phyloP scores from a whole-genome alignment of 2,329 filamentous ascomycete genomes.

The Claviceps spartinae region DNA sequence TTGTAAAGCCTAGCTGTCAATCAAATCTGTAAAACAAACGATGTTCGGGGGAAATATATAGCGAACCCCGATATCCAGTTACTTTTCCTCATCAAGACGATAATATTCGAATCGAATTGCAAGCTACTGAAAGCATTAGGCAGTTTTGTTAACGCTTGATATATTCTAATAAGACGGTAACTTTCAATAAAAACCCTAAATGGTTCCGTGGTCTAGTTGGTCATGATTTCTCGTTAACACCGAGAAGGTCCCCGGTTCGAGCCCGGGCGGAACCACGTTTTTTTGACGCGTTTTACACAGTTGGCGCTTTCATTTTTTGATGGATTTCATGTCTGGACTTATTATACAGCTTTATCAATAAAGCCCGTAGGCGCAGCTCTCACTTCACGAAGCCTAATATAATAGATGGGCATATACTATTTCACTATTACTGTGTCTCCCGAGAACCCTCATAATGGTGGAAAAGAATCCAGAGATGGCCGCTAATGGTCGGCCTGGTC shows the following conservation, averaged over 20 bases:
- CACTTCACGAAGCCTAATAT: too few relatives aligned
- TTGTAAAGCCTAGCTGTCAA: neutral
- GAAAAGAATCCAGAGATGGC: too few relatives aligned
- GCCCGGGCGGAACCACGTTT: conserved; percentile 24
- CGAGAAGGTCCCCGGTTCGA: conserved; percentile 27
- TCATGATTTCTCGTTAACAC: conserved; percentile 28
- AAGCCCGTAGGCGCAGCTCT: too few relatives aligned
- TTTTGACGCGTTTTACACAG: conserved; percentile 9
- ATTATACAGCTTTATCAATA: neutral
- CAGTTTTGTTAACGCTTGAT: too few relatives aligned
- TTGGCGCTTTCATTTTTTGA: neutral
- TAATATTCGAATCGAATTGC: too few relatives aligned
- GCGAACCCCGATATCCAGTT: too few relatives aligned
- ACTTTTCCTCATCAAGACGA: too few relatives aligned
- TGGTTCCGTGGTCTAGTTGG: conserved; percentile 27
- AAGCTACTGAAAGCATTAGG: too few relatives aligned
- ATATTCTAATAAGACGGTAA: accelerated
- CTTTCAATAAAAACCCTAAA: neutral
- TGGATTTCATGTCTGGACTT: neutral
- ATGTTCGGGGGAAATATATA: neutral
- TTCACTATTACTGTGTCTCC: too few relatives aligned
- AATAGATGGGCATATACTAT: too few relatives aligned
- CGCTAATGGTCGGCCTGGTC: too few relatives aligned
- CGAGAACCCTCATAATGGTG: too few relatives aligned
- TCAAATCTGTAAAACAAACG: neutral